These are phyloP conservation scores for Fusarium temperatum DNA, from an alignment of 2,329 filamentous ascomycete species.

Conservation along the genomic window DNA sequence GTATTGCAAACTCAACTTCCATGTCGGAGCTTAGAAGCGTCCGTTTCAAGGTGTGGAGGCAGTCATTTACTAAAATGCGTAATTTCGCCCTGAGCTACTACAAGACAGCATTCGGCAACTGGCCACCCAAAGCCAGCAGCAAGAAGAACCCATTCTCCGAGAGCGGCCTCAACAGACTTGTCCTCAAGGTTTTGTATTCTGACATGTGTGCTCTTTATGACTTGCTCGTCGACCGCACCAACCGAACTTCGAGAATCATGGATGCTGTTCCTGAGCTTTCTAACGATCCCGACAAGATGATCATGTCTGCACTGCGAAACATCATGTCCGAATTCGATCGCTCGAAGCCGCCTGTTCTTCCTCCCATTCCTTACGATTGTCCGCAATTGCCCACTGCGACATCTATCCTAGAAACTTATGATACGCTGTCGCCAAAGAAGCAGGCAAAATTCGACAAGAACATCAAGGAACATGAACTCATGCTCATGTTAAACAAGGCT, in stretches of 20 bases:
- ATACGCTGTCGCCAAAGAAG: slow-evolving; percentile 74
- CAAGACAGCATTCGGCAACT: slow-evolving; percentile 68
- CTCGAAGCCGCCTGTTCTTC: slow-evolving; percentile 87
- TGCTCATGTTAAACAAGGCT: slow-evolving; percentile 78
- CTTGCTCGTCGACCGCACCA: slow-evolving; percentile 81
- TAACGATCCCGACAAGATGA: slow-evolving; percentile 66
- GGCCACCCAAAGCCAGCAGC: slow-evolving; percentile 90
- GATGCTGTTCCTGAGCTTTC: slow-evolving; percentile 70
- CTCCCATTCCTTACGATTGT: slow-evolving; percentile 89
- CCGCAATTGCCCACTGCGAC: slow-evolving; percentile 79
- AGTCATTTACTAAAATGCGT: slow-evolving; percentile 77
- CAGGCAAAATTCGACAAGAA: slow-evolving; percentile 77
- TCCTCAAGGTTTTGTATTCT: slow-evolving; percentile 82
- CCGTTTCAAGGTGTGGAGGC: slow-evolving; percentile 85
- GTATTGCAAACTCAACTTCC: slow-evolving; percentile 85
- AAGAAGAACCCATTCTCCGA: slow-evolving; percentile 93
- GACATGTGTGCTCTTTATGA: slow-evolving; percentile 92
- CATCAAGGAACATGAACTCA: slow-evolving; percentile 81
- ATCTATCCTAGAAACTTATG: slow-evolving; percentile 70
- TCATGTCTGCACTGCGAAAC: slow-evolving; percentile 76
- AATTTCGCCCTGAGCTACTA: slow-evolving; percentile 76
- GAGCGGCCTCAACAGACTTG: slow-evolving; percentile 84
- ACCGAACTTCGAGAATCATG: slow-evolving; percentile 80
- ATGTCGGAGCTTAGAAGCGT: slow-evolving; percentile 79
- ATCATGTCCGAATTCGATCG: slow-evolving; percentile 89